Percentiles rank a stretch among this genome's conserved stretches.
phyloP scores from a whole-genome alignment of 192 early-diverging fungal genomes.

The Paraglomus brasilianum region DNA sequence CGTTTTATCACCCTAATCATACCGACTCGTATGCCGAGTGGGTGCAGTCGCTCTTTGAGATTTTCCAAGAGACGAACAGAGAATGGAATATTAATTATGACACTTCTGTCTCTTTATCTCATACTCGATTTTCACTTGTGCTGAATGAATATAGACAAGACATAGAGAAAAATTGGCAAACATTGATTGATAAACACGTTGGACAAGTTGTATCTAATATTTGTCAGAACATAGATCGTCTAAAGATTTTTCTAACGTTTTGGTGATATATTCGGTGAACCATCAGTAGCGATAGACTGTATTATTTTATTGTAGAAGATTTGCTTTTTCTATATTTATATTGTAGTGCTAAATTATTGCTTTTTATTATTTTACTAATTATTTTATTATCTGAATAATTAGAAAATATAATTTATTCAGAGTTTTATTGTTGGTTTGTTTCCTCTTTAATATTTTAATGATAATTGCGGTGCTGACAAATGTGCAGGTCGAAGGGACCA shows the following conservation, averaged over 20 bases:
- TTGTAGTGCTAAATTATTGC: no score
- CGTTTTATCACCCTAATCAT: slow-evolving; percentile 11
- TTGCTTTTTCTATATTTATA: no score
- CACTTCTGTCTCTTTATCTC: neutral
- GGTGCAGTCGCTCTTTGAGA: slow-evolving; percentile 14
- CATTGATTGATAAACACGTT: slow-evolving; percentile 11
- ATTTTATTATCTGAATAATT: no score
- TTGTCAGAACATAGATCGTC: slow-evolving; percentile 1
- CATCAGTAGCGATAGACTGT: no score
- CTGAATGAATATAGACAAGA: neutral
- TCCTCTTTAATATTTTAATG: no score
- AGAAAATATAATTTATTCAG: no score
- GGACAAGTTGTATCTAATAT: neutral
- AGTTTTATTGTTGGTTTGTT: no score
- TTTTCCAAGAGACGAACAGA: neutral
- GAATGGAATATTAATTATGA: slow-evolving; percentile 23
- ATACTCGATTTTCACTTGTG: neutral
- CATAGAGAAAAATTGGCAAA: slow-evolving; percentile 16
- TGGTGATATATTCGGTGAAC: slow-evolving; percentile 6
- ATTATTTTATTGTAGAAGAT: no score
- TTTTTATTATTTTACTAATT: no score
- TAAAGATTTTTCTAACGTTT: slow-evolving; percentile 21
- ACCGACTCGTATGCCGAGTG: slow-evolving; percentile 21
- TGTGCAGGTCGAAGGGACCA: no score
- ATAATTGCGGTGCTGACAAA: no score